Base-by-base conservation (phyloP, 1,284 basidiomycete species). In the Cutaneotrichosporon daszewskae region DNA sequence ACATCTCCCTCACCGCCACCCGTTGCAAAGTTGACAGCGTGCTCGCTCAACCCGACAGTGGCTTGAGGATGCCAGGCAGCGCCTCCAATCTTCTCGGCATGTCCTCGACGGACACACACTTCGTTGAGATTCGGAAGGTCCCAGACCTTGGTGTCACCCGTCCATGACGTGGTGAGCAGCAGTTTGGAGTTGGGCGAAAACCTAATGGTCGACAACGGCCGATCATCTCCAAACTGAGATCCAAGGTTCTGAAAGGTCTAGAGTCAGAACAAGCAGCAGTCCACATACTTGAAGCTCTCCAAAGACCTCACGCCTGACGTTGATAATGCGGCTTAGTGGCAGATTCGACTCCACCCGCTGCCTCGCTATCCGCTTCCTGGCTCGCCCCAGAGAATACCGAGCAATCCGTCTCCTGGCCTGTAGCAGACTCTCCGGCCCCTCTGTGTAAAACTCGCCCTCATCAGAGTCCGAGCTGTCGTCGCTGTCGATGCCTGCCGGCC, bases 51-150 rank as follows among this genome's bases (percentile, higher is more conserved):
- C 0, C 79, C 75, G n/a, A 94, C 61, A 0, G 92, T 96, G 16
- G 94, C 91, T 58, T 81, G 76, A 0, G 95, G 95, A 75, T 98
- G 94, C 95, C 95, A 99, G 24, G 92, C 91, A 22, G 96, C 81
- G 14, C 95, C 95, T 36, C 92, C 89, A 16, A 98, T 81, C 47
- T 87, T 85, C 65, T 98, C 95, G 29, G 76, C 80, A 59, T 97
- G 94, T 1, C 86, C 87, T 68, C 83, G 75, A 41, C 88, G 69
- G 18, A 85, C 80, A 26, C 77, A 76, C 37, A 87, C 77, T 35
- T 82, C 78, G 45, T 85, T 88, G 63, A 89, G 87, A 19, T 83
- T 79, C 10, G 95, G 95, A 12, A 98, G 80, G 57, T 89, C 85
- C 95, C 95, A 98, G 11, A 98, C 64, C 72, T 92, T 96, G 24